These are phyloP conservation scores for Exophiala xenobiotica DNA, from an alignment of 2,329 filamentous ascomycete genomes.

Conservation along the genomic window DNA sequence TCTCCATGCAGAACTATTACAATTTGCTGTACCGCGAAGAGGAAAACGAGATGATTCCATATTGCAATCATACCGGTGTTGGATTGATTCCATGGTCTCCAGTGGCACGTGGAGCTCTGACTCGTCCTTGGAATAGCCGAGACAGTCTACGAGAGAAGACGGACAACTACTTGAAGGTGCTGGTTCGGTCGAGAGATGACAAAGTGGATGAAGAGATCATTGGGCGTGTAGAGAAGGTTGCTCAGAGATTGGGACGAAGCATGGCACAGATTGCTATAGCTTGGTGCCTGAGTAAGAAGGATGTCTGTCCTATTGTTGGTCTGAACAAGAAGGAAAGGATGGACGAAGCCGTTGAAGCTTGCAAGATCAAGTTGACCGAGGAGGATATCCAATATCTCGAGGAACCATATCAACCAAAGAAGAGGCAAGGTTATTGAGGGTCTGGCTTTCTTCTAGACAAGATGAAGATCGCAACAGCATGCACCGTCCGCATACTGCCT, in stretches of 20 bases:
- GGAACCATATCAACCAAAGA: constrained; percentile 59
- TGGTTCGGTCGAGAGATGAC: constrained; percentile 44
- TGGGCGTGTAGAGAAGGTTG: constrained; percentile 57
- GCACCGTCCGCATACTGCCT: too few relatives aligned
- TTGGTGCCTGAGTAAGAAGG: constrained; percentile 58
- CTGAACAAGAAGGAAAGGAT: constrained; percentile 60
- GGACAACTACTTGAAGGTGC: constrained; percentile 43
- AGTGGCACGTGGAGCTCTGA: constrained; percentile 46
- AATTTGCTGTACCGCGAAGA: constrained; percentile 44
- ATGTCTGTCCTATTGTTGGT: constrained; percentile 61
- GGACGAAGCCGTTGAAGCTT: constrained; percentile 57
- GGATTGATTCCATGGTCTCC: constrained; percentile 43
- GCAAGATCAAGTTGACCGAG: constrained; percentile 50
- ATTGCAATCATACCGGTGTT: constrained; percentile 40
- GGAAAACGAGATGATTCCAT: constrained; percentile 48
- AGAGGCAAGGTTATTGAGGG: constrained; percentile 26
- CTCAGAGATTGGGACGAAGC: constrained; percentile 56
- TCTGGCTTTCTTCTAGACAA: too few relatives aligned
- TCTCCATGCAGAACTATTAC: constrained; percentile 54
- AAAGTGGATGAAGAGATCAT: constrained; percentile 56
- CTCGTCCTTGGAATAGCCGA: constrained; percentile 46
- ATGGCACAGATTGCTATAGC: constrained; percentile 66
- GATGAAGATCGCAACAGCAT: too few relatives aligned
- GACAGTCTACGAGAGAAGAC: constrained; percentile 46
- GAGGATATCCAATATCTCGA: constrained; percentile 64